phyloP scores from a whole-genome alignment of 352 stramenopile genomes.

The Plasmopara muralis region DNA sequence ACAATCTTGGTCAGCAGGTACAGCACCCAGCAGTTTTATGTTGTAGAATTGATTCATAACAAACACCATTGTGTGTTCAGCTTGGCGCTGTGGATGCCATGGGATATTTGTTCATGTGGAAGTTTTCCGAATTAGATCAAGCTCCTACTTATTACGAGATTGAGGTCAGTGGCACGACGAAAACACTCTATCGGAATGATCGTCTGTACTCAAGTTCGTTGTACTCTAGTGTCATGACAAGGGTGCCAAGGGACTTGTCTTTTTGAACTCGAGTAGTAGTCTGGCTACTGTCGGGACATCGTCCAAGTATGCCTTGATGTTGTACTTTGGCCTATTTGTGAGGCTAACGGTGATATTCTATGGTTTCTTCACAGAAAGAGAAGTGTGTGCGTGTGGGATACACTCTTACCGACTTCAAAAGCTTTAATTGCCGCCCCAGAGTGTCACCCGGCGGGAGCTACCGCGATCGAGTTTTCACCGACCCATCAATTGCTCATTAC shows the following conservation, averaged over 20 bases:
- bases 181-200: neutral
- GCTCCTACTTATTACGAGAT: conserved; percentile 61
- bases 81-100: conserved; percentile 71
- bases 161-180: conserved; percentile 29
- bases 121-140: conserved; percentile 68
- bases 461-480: conserved; percentile 69
- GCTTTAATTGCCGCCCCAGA: conserved; percentile 56
- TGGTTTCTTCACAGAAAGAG: conserved; percentile 41
- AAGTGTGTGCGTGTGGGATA: conserved; percentile 83
- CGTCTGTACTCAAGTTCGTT: neutral
- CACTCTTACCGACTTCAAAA: conserved; percentile 66
- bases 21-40: neutral
- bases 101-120: conserved; percentile 73
- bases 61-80: conserved; percentile 17
- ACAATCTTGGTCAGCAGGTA: conserved; percentile 74
- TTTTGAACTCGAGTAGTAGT: conserved; percentile 75
- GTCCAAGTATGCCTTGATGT: conserved; percentile 46
- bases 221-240: conserved; percentile 71
- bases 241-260: conserved; percentile 64
- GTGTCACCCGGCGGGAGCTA: conserved; percentile 71
- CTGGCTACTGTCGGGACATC: conserved; percentile 69
- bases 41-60: neutral
- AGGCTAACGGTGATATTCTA: conserved; percentile 4
- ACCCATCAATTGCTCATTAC: conserved; percentile 80
- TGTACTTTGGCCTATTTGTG: neutral